phyloP scores from a whole-genome alignment of 768 basidiomycete species.

The Leccinum imitatum region DNA sequence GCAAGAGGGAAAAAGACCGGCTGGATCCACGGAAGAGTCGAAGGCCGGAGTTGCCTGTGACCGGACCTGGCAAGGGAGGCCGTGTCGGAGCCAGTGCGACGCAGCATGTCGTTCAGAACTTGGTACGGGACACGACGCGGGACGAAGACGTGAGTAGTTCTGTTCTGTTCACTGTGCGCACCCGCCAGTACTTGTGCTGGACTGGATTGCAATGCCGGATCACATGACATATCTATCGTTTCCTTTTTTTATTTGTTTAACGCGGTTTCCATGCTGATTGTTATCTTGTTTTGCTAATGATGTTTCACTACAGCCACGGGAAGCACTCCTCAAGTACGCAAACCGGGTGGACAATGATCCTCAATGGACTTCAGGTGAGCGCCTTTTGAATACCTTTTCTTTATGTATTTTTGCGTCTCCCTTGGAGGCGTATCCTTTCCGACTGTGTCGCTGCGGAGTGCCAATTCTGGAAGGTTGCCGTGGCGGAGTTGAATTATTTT shows the following conservation, averaged over 20 bases:
- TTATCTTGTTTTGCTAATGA: conserved; percentile 15
- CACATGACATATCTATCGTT: conserved; percentile 18
- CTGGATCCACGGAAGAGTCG: conserved; percentile 89
- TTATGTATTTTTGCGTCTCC: conserved; percentile 8
- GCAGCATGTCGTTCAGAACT: conserved; percentile 92
- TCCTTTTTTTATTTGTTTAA: conserved; percentile 7
- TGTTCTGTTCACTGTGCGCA: conserved; percentile 9
- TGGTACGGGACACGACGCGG: conserved; percentile 87
- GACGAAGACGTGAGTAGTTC: conserved; percentile 88
- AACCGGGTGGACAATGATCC: conserved; percentile 72
- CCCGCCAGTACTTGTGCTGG: neutral
- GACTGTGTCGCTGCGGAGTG: conserved; percentile 28
- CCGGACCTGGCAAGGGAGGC: conserved; percentile 91
- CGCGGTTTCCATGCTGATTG: conserved; percentile 5
- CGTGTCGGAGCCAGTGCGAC: conserved; percentile 96
- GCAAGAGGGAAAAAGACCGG: conserved; percentile 87
- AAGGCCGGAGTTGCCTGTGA: conserved; percentile 89
- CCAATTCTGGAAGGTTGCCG: conserved; percentile 29
- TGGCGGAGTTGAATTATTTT: conserved; percentile 23
- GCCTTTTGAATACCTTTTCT: neutral
- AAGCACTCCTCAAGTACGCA: conserved; percentile 94
- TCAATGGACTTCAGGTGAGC: conserved; percentile 82
- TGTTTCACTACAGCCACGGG: conserved; percentile 71
- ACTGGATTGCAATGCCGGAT: conserved; percentile 3
- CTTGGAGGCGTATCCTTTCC: conserved; percentile 12